Base-by-base conservation (phyloP, 164 flowering plant species). In the Annona squamosa region DNA sequence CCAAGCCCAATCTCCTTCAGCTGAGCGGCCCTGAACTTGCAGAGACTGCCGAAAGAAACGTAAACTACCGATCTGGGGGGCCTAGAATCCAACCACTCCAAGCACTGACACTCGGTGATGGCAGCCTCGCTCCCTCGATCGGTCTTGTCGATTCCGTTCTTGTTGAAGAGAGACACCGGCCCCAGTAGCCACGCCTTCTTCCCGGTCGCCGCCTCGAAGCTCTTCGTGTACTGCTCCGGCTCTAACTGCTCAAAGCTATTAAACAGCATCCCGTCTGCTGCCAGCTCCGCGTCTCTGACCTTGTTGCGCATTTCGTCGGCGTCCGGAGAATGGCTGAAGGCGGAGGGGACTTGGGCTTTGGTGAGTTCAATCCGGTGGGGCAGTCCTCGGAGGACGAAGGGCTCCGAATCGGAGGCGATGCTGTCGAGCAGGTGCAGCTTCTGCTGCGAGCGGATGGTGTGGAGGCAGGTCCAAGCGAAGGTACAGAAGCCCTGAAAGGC, bases 161-260 rank as follows among this genome's bases (percentile, higher is more conserved):
- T 75, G 82, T 85, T 87, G 74, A 79, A 75, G 0, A 78, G 46
- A 0, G 90, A 86, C 48, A 86, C 84, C 0, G 89, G 91, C 3
- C 89, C 91, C 4, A 88, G 43, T 18, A 84, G 78, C 89, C 91
- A 88, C 1, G 77, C 73, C 48, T 84, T 83, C 3, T 70, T 75
- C 37, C 71, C 65, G 37, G n/a, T 79, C 1, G 61, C 77, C 74
- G 73, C 78, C 37, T 67, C 73, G 66, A 62, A 83, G 44, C 69
- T 79, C 9, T 80, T 48, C 0, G 76, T 76, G 42, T 82, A 88
- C 37, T 26, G 37, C 5, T 42, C 74, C 2, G 78, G 68, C 75
- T 88, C 92, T 59, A 88, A 59, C 56, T 83, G 89, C 19, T 81
- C 71, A 63, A 80, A 84, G 6, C 78, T 79, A 70, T 87, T 88